These are phyloP conservation scores for Solanum hybrid DNA, from an alignment of 305 asterid genomes.

Conservation along the genomic window DNA sequence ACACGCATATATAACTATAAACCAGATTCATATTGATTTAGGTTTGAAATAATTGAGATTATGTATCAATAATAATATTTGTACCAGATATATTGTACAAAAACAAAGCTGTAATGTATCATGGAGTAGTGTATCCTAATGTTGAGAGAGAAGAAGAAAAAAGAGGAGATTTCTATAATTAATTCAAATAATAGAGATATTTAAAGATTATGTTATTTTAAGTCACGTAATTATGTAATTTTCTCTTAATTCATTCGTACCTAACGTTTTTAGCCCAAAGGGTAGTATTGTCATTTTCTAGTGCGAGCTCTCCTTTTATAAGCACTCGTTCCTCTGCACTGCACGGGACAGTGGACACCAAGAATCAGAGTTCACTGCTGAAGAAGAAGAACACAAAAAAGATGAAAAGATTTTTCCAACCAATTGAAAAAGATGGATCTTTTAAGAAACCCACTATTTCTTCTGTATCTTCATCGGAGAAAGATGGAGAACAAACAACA, in stretches of 20 bases:
- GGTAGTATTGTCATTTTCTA: neutral
- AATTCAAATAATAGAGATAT: too few relatives aligned
- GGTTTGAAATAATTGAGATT: too few relatives aligned
- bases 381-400: neutral
- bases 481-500: constrained; percentile 16
- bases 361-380: neutral
- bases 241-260: neutral
- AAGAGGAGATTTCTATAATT: too few relatives aligned
- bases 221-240: too few relatives aligned
- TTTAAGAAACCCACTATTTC: constrained; percentile 51
- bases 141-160: neutral
- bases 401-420: constrained; percentile 85
- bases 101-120: too few relatives aligned
- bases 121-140: rapidly evolving
- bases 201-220: too few relatives aligned
- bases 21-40: too few relatives aligned
- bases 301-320: neutral
- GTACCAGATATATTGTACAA: rapidly evolving
- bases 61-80: too few relatives aligned
- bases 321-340: neutral
- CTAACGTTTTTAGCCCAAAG: neutral
- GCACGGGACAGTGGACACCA: neutral
- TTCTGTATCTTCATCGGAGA: constrained; percentile 17
- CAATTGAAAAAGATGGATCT: constrained; percentile 65
- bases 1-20: too few relatives aligned